Base-by-base conservation (phyloP, 805 yeast genomes). In the Lipomyces oligophaga region DNA sequence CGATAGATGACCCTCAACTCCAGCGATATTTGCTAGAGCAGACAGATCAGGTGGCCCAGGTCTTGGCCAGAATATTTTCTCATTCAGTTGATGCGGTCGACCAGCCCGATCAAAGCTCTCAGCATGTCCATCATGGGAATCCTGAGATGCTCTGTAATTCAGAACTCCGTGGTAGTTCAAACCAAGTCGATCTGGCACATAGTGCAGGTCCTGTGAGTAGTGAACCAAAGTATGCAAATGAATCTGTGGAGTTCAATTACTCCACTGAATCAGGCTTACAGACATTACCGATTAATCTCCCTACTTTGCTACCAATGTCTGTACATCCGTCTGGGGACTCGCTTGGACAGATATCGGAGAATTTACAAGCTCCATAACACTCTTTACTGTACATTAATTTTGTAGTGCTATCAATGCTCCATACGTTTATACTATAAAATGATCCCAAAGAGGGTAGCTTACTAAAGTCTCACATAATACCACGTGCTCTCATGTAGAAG, bases 1-100 rank as follows among this genome's bases (percentile, higher is more conserved):
- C 38, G 19, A 43, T 32, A 30, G 33, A 37, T 31, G 38, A 43
- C 26, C 24, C 38, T 26, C 47, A 41, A 26, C 22, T 43, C 21
- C 47, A 43, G 30, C 34, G 38, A 7, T 36, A 15, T 27, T 31
- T 43, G 41, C 19, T 43, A 20, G 34, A 8, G 25, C 35, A 43
- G 18, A 43, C 47, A 13, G 41, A 43, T 6, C 32, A 32, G 24
- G 19, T 43, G 7, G 47, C 47, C 3, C 10, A 18, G 20, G 27
- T 37, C 6, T 18, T 43, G 21, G 19, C 11, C 18, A 20, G 15
- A 5, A 19, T 8, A 33, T 15, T 11, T 18, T 25, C 16, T 6
- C n/a, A 5, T 7, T 7, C 6, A 7, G 34, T 7, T 7, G 16
- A 8, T 8, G 19, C 7, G 34, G 6, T 7, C 11, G 6, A 8